phyloP scores from a whole-genome alignment of 2,329 filamentous ascomycete species.

The Berkeleyomyces rouxiae region DNA sequence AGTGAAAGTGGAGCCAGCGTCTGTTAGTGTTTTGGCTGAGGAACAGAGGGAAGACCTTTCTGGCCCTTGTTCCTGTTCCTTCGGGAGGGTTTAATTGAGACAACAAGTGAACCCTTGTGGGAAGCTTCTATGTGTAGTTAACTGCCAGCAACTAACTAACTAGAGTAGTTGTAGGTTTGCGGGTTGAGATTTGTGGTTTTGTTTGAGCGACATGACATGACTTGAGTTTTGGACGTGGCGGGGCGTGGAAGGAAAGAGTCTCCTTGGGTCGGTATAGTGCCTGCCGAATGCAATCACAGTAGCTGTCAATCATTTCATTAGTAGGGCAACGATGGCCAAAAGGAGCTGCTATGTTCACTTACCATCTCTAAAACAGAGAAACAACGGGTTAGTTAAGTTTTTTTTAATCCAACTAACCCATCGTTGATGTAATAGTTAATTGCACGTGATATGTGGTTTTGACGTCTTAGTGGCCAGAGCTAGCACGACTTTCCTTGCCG shows the following conservation, averaged over 20 bases:
- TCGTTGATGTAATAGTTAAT: background rate
- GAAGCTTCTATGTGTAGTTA: background rate
- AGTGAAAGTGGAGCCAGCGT: background rate
- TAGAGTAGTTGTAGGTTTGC: too few species aligned
- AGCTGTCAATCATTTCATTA: background rate
- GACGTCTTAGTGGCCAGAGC: background rate
- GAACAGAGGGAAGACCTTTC: background rate
- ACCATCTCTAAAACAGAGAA: background rate
- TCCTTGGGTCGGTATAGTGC: background rate
- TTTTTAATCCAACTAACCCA: background rate
- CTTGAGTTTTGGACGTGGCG: too few species aligned
- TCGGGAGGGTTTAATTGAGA: constrained; percentile 2
- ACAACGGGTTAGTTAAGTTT: background rate
- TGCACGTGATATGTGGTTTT: background rate
- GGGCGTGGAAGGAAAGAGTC: background rate
- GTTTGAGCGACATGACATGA: background rate
- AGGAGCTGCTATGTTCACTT: background rate
- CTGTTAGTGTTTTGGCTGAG: background rate
- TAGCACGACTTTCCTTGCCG: background rate
- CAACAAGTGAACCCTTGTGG: background rate
- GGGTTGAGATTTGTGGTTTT: background rate
- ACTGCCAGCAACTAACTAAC: too few species aligned
- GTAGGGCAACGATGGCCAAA: background rate
- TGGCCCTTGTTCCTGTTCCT: constrained; percentile 2
- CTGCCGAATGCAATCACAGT: background rate